Base-by-base conservation (phyloP, 805 yeast species). In the Metschnikowia noctiluminum region DNA sequence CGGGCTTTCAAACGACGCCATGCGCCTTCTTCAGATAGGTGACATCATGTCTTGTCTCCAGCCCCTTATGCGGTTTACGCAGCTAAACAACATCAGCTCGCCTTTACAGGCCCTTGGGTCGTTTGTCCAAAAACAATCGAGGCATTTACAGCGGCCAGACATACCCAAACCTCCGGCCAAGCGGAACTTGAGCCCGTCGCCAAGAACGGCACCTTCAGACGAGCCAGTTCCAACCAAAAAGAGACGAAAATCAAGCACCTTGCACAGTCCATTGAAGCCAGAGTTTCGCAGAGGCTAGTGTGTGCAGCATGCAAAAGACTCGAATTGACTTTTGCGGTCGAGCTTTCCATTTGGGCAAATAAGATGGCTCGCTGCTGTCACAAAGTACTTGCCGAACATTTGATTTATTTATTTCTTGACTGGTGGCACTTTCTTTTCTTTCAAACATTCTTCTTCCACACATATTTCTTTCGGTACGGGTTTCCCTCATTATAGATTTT, bases 1-100 rank as follows among this genome's bases (percentile, higher is more conserved):
- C 53, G 96, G 96, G 0, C 64, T 86, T 6, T 82, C 81, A 46
- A 82, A 79, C 44, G 76, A 77, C 36, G 82, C 87, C 7, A 78
- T 87, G 80, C 70, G 92, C 50, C 74, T 84, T 21, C 66, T 89
- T 68, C 92, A 87, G 63, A 80, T 87, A 5, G 78, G 89, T 38
- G 94, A 88, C 63, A 84, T 85, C 9, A 85, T 89, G 89, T 75
- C 89, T 0, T 80, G 81, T 52, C 72, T 89, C 53, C 77, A 79
- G 47, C 82, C 86, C 6, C 67, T 89, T 47, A 82, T 87, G 81
- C 69, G 74, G 10, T 80, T 74, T 55, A 77, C 87, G 9, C 68
- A 71, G 48, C 65, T 74, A 7, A 70, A 70, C 31, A 73, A 79
- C 27, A 71, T 78, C 3, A 64, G 64, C 6, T 78, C 84, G 32